Conservation (phyloP, 192 early-diverging fungal genomes). For the Dissophora ornata region DNA sequence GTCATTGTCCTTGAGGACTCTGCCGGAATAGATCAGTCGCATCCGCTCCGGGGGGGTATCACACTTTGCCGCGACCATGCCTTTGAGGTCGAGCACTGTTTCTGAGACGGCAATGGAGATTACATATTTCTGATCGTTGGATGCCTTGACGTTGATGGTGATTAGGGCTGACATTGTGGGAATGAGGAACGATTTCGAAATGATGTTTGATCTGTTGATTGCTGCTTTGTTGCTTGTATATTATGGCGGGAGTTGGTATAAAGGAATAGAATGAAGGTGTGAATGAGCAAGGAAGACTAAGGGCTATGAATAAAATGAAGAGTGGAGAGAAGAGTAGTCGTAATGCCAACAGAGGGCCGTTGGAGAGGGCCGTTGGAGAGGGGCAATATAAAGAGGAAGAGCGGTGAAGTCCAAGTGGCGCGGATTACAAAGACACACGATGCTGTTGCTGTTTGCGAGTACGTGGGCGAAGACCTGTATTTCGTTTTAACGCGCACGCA, state of each 20-base stretch:
- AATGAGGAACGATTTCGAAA: no score
- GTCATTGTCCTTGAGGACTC: constrained; percentile 92
- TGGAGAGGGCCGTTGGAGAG: no score
- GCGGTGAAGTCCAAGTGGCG: no score
- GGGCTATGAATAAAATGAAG: not conserved
- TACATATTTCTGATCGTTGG: constrained; percentile 74
- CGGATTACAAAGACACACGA: no score
- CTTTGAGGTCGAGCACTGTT: constrained; percentile 83
- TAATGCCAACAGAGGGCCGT: no score
- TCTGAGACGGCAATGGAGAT: constrained; percentile 67
- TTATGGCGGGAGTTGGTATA: no score
- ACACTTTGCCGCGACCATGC: constrained; percentile 68
- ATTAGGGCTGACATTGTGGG: constrained; percentile 41
- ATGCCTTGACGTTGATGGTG: constrained; percentile 75
- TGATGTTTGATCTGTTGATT: no score
- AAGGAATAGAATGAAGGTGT: not conserved
- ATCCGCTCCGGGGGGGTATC: constrained; percentile 75
- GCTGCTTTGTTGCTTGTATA: no score
- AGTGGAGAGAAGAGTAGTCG: not conserved
- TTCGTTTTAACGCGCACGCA: not conserved
- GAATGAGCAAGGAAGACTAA: not conserved
- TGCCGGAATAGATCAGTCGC: constrained; percentile 91
- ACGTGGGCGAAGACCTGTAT: no score
- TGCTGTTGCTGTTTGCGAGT: no score
- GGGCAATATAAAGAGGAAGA: no score